Evolutionary conservation across 495 filamentous ascomycete genomes (phyloP), one percentile per base, ranked within the genome.

Genomic region (Astrocystis sublimbata): DNA sequence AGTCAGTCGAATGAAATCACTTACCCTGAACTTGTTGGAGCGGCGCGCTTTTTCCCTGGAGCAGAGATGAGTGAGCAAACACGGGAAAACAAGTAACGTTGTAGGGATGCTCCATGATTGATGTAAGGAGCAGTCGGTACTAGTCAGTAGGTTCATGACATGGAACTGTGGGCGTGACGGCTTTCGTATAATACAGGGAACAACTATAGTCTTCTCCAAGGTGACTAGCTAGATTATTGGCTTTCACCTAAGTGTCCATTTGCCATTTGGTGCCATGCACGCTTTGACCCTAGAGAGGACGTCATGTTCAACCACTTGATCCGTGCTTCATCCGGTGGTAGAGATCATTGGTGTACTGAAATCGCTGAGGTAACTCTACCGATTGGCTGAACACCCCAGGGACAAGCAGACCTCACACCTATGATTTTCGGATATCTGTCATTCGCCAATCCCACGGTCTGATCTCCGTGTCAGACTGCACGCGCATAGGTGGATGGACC

Each of bases 291-390:
- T 41, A 56, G 52, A 23, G 30, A 30, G 35, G 31, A 10, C 21
- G 33, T 54, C 36, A 24, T 38, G 28, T 38, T 56, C 21, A 30
- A 2, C 13, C 24, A 23, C 19, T 30, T 35, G 35, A 30, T 28
- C 42, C 52, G 36, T 56, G 51, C 21, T 55, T 55, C 21, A 55
- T 55, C 33, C 17, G 19, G n/a, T 26, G 36, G 12, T 19, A 56
- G 21, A 42, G 41, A 17, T n/a, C 21, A 6, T 36, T 7, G 0
- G 31, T 23, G 7, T 21, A 36, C n/a, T n/a, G n/a, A n/a, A n/a
- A n/a, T n/a, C n/a, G n/a, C 21, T 9, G 52, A 55, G 6, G 23
- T 30, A 41, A 7, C 23, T 41, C 35, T 55, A 30, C 36, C 23
- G 6, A 55, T 30, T 55, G 36, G 23, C 8, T 24, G 6, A 8